These are phyloP conservation scores for Pythium pyrilobum DNA, from an alignment of 352 stramenopile genomes.

Conservation along the genomic window DNA sequence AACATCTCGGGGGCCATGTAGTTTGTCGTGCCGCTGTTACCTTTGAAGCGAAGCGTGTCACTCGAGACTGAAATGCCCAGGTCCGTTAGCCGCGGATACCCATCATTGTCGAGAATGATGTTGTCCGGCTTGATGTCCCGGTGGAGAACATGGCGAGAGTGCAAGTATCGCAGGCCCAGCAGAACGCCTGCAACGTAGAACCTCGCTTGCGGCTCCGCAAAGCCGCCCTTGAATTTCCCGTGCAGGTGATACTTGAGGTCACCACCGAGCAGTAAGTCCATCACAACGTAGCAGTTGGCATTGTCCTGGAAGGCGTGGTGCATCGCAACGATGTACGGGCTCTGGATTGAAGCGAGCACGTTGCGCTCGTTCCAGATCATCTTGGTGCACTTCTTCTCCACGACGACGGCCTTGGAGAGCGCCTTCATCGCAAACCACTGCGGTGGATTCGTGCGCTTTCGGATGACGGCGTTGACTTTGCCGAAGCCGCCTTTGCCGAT, in stretches of 20 bases:
- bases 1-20: slow-evolving; percentile 82
- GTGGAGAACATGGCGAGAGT: slow-evolving; percentile 61
- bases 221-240: slow-evolving; percentile 40
- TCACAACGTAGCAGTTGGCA: slow-evolving; percentile 70
- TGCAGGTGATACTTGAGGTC: slow-evolving; percentile 71
- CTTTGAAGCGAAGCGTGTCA: slow-evolving; percentile 32
- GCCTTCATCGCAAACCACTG: slow-evolving; percentile 74
- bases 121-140: slow-evolving; percentile 86
- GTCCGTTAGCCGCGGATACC: slow-evolving; percentile 67
- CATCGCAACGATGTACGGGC: slow-evolving; percentile 52
- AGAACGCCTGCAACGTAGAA: slow-evolving; percentile 65
- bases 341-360: slow-evolving; percentile 42
- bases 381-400: slow-evolving; percentile 52
- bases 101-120: slow-evolving; percentile 76
- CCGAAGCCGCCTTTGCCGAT: slow-evolving; percentile 67
- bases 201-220: slow-evolving; percentile 37
- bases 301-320: slow-evolving; percentile 65
- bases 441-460: slow-evolving; percentile 40
- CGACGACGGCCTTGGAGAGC: slow-evolving; percentile 48
- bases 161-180: slow-evolving; percentile 64
- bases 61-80: slow-evolving; percentile 65
- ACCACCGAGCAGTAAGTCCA: slow-evolving; percentile 67
- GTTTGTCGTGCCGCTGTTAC: slow-evolving; percentile 52
- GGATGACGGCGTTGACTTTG: slow-evolving; percentile 70
- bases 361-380: slow-evolving; percentile 83